Conservation (phyloP, 2,329 filamentous ascomycete species). For the Pseudogymnoascus verrucosus region DNA sequence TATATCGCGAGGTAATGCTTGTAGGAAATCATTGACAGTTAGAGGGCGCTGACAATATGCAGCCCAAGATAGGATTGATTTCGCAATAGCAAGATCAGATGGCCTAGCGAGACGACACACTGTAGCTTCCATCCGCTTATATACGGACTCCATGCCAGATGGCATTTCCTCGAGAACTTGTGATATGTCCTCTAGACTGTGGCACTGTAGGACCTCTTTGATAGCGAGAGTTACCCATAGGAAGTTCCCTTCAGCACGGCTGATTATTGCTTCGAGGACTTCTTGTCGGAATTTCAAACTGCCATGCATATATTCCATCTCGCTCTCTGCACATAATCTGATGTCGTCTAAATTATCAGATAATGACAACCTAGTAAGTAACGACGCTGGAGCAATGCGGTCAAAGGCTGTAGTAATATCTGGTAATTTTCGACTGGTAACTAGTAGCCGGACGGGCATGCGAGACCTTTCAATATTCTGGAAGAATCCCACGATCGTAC, state of each 20-base stretch:
- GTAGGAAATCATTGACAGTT: constrained; percentile 19
- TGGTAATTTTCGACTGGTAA: constrained; percentile 3
- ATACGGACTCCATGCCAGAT: constrained; percentile 24
- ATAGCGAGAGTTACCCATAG: constrained; percentile 12
- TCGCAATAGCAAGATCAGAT: constrained; percentile 14
- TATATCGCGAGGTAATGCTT: constrained; percentile 18
- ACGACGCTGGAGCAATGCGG: neutral
- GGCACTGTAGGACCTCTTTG: neutral
- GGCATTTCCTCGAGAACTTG: constrained; percentile 21
- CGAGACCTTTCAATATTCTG: neutral
- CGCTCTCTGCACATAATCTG: constrained; percentile 6
- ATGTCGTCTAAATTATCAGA: neutral
- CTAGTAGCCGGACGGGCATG: neutral
- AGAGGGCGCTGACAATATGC: constrained; percentile 21
- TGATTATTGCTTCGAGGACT: constrained; percentile 7
- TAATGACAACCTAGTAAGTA: neutral
- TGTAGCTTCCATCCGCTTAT: constrained; percentile 22
- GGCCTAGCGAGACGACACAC: constrained; percentile 12
- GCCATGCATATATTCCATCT: constrained; percentile 6
- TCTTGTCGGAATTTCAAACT: neutral
- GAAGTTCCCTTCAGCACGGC: constrained; percentile 12
- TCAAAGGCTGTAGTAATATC: constrained; percentile 6
- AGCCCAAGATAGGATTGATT: constrained; percentile 23
- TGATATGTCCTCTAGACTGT: constrained; percentile 12
- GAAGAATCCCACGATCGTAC: neutral